Percentiles rank a stretch among this genome's conserved stretches.
Conservation (phyloP, 495 filamentous ascomycete genomes). For the Acidiella bohemica region DNA sequence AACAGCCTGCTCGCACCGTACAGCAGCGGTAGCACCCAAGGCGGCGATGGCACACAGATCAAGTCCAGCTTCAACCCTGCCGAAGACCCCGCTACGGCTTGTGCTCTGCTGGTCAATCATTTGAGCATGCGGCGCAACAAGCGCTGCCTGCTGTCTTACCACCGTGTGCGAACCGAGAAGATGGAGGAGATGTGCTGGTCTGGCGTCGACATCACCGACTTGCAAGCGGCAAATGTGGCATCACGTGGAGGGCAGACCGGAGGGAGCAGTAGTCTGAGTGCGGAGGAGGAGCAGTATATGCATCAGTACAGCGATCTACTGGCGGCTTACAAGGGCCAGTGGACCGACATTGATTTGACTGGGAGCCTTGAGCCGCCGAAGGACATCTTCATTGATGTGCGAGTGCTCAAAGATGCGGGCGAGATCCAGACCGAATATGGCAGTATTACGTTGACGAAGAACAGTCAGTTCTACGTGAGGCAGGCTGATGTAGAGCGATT, state of each 20-base stretch:
- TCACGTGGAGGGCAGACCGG: constrained; percentile 9
- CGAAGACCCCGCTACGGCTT: constrained; percentile 69
- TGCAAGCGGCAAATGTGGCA: constrained; percentile 24
- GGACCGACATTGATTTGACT: constrained; percentile 96
- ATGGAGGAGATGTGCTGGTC: constrained; percentile 90
- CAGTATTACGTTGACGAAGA: constrained; percentile 96
- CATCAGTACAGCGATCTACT: constrained; percentile 82
- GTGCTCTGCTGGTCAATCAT: constrained; percentile 82
- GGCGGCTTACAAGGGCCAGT: constrained; percentile 93
- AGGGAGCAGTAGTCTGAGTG: constrained; percentile 61
- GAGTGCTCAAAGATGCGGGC: constrained; percentile 91
- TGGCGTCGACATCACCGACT: constrained; percentile 63
- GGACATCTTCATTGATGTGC: constrained; percentile 95
- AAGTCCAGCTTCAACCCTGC: constrained; percentile 74
- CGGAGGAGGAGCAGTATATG: constrained; percentile 95
- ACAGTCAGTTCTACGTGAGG: constrained; percentile 93
- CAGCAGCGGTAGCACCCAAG: constrained; percentile 61
- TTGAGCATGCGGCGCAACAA: constrained; percentile 93
- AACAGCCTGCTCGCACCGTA: constrained; percentile 66
- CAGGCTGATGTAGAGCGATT: constrained; percentile 92
- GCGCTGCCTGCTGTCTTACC: constrained; percentile 91
- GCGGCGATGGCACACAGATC: constrained; percentile 72
- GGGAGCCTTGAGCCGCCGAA: constrained; percentile 86
- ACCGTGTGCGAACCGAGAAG: constrained; percentile 76
- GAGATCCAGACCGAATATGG: constrained; percentile 99